These are phyloP conservation scores for Lipomyces anomalus DNA, from an alignment of 805 yeast genomes.

Conservation along the genomic window DNA sequence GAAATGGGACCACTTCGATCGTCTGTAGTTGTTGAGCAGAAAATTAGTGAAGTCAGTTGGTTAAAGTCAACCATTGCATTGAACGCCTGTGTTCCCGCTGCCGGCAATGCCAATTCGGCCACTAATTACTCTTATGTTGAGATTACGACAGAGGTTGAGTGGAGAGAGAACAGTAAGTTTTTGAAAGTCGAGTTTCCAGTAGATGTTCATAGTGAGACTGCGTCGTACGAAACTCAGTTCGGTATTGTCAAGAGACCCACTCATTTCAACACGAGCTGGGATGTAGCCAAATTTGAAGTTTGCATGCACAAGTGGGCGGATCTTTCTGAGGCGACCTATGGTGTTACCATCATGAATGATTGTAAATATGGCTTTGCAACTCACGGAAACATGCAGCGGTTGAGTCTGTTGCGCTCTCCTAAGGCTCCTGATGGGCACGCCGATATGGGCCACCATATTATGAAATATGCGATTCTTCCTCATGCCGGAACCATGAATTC, in stretches of 20 bases:
- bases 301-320: constrained; percentile 93
- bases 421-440: constrained; percentile 93
- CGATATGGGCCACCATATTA: constrained; percentile 83
- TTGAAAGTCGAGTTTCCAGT: constrained; percentile 95
- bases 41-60: constrained; percentile 51
- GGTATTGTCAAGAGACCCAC: constrained; percentile 91
- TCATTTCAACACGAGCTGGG: constrained; percentile 94
- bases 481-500: constrained; percentile 59
- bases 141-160: constrained; percentile 59
- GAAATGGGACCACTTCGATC: constrained; percentile 55
- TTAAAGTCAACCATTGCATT: constrained; percentile 67
- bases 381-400: constrained; percentile 86
- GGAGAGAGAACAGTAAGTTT: constrained; percentile 86
- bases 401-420: constrained; percentile 82
- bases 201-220: constrained; percentile 65
- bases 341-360: constrained; percentile 78
- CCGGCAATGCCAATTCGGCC: constrained; percentile 28
- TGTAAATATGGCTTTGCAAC: constrained; percentile 88
- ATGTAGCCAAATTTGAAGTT: constrained; percentile 91
- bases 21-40: constrained; percentile 56
- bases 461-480: constrained; percentile 79
- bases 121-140: constrained; percentile 38
- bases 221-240: constrained; percentile 89
- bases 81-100: constrained; percentile 42
- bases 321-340: constrained; percentile 77